These are phyloP conservation scores for Trichosporon faecale DNA, from an alignment of 1,284 basidiomycete species.

Conservation along the genomic window DNA sequence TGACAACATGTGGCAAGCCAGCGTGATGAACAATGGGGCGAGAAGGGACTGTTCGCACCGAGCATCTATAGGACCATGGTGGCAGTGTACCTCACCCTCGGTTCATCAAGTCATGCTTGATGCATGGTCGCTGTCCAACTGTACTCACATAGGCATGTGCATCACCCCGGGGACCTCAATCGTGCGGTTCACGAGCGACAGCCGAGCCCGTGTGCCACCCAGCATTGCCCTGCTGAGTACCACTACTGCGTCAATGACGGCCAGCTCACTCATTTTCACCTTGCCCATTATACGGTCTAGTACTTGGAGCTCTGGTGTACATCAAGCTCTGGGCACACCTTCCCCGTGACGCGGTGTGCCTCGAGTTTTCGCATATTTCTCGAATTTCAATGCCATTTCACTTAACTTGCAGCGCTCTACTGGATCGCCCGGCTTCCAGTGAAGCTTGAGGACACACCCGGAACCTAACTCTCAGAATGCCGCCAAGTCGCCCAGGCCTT, in stretches of 20 bases:
- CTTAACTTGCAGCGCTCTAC: too few relatives aligned
- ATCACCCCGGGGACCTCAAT: background rate
- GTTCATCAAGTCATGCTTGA: too few relatives aligned
- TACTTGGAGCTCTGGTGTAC: background rate
- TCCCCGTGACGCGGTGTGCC: too few relatives aligned
- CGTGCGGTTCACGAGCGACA: background rate
- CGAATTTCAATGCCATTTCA: background rate
- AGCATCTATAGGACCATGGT: background rate
- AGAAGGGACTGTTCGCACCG: background rate
- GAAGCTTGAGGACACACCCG: too few relatives aligned
- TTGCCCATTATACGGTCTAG: background rate
- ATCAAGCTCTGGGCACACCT: too few relatives aligned
- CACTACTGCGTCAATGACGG: background rate
- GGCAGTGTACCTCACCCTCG: background rate
- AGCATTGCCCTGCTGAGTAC: background rate
- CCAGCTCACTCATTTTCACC: too few relatives aligned
- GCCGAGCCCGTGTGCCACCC: background rate
- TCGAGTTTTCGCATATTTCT: background rate
- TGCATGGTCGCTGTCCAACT: too few relatives aligned
- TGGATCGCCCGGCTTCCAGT: too few relatives aligned
- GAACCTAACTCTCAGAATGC: too few relatives aligned
- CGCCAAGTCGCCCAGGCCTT: too few relatives aligned
- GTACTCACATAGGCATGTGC: background rate
- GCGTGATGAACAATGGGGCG: background rate
- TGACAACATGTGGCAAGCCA: background rate